Evolutionary conservation across 306 rosid species (phyloP).

Genomic region (Lablab purpureus): DNA sequence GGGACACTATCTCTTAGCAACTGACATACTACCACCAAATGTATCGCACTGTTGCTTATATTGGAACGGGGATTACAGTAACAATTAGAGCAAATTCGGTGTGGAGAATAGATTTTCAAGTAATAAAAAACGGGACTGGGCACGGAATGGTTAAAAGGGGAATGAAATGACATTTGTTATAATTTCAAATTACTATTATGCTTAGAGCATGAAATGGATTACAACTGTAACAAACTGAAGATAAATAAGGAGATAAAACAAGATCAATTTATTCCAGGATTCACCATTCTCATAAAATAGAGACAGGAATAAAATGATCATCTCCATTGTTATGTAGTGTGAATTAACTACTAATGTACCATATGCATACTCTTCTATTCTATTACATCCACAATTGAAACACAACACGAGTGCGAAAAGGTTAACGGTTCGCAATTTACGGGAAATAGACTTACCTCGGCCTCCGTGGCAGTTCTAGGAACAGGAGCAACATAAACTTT

Average conservation of each 20-base stretch:
- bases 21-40: neutral
- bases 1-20: slow-evolving; percentile 32
- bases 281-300: neutral
- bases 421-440: neutral
- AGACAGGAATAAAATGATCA: neutral
- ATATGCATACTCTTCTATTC: neutral
- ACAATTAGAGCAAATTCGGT: slow-evolving; percentile 8
- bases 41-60: slow-evolving; percentile 5
- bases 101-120: neutral
- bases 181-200: slow-evolving; percentile 9
- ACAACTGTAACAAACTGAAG: slow-evolving; percentile 26
- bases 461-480: slow-evolving; percentile 71
- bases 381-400: neutral
- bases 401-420: neutral
- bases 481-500: slow-evolving; percentile 86
- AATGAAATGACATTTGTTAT: neutral
- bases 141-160: neutral
- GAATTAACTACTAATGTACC: neutral
- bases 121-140: slow-evolving; percentile 4
- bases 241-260: neutral
- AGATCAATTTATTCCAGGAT: neutral
- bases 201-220: neutral
- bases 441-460: slow-evolving; percentile 61
- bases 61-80: slow-evolving; percentile 13
- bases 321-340: neutral